These are phyloP conservation scores for Scleromitrula shiraiana DNA, from an alignment of 2,329 filamentous ascomycete species.

Conservation along the genomic window DNA sequence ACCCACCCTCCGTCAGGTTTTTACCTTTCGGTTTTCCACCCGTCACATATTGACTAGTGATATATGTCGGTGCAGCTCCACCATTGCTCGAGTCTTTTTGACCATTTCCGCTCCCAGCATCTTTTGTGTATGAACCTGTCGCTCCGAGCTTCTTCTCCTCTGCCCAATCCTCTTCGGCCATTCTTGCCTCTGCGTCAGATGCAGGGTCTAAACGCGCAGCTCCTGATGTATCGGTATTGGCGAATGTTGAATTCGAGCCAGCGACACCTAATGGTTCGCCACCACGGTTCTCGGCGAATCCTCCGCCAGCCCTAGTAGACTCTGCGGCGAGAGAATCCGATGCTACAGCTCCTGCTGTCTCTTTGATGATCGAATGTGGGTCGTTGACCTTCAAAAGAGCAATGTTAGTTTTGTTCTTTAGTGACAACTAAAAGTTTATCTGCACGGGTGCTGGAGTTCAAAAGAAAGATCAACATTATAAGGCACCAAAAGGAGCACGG, in stretches of 20 bases:
- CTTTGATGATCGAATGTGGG: conserved; percentile 42
- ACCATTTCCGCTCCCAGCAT: conserved; percentile 6
- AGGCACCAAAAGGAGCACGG: no score
- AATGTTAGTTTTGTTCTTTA: background rate
- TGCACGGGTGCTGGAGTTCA: no score
- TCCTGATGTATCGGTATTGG: conserved; percentile 46
- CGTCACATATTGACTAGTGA: conserved; percentile 19
- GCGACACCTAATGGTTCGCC: conserved; percentile 41
- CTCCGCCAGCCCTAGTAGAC: conserved; percentile 52
- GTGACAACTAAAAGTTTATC: background rate
- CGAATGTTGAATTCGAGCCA: conserved; percentile 45
- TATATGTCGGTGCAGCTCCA: conserved; percentile 23
- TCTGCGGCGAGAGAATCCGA: conserved; percentile 70
- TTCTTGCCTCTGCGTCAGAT: conserved; percentile 22
- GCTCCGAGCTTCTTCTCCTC: conserved; percentile 20
- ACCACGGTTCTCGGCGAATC: conserved; percentile 52
- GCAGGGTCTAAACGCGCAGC: conserved; percentile 41
- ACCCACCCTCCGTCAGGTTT: conserved; percentile 26
- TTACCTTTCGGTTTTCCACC: conserved; percentile 21
- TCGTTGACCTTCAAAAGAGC: conserved; percentile 39
- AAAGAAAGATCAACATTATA: no score
- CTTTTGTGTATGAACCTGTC: conserved; percentile 11
- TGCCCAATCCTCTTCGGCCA: conserved; percentile 17
- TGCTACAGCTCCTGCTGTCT: conserved; percentile 56
- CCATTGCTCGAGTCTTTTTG: conserved; percentile 12